Evolutionary conservation across 1,284 basidiomycete genomes (phyloP).

Genomic region (Cutaneotrichosporon arboriforme): DNA sequence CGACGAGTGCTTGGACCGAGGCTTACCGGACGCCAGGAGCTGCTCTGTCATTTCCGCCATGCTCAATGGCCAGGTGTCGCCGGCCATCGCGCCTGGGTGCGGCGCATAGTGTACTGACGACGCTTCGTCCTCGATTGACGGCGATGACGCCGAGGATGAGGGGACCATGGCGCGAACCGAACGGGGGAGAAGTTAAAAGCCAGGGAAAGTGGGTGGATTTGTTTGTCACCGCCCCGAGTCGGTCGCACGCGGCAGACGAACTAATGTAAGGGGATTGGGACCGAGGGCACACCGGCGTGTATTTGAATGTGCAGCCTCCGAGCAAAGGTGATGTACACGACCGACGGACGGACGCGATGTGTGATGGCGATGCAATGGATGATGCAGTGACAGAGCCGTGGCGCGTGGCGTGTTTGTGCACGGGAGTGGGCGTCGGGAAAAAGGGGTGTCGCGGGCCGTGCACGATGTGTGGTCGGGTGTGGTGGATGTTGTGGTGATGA

Average conservation of each 20-base stretch:
- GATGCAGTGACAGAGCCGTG: too few species aligned
- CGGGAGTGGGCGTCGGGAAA: background rate
- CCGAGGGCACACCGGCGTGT: too few species aligned
- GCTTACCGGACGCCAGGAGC: slow-evolving; percentile 13
- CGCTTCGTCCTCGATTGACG: background rate
- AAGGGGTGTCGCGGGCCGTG: too few species aligned
- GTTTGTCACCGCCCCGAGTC: too few species aligned
- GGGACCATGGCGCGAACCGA: background rate
- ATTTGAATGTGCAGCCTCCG: too few species aligned
- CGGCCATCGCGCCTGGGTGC: slow-evolving; percentile 13
- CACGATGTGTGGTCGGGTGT: background rate
- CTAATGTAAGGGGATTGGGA: too few species aligned
- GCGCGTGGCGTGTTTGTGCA: background rate
- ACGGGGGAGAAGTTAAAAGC: too few species aligned
- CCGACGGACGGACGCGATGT: too few species aligned
- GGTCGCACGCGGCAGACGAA: too few species aligned
- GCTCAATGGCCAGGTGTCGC: slow-evolving; percentile 15
- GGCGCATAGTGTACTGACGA: slow-evolving; percentile 9
- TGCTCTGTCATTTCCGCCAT: slow-evolving; percentile 19
- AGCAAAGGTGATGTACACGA: too few species aligned
- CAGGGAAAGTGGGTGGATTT: too few species aligned
- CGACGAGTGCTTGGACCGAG: slow-evolving; percentile 1
- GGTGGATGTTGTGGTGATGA: background rate
- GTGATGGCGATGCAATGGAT: too few species aligned
- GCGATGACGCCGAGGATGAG: background rate